phyloP scores from a whole-genome alignment of 179 eudicot genomes.

The Spergularia azorica region DNA sequence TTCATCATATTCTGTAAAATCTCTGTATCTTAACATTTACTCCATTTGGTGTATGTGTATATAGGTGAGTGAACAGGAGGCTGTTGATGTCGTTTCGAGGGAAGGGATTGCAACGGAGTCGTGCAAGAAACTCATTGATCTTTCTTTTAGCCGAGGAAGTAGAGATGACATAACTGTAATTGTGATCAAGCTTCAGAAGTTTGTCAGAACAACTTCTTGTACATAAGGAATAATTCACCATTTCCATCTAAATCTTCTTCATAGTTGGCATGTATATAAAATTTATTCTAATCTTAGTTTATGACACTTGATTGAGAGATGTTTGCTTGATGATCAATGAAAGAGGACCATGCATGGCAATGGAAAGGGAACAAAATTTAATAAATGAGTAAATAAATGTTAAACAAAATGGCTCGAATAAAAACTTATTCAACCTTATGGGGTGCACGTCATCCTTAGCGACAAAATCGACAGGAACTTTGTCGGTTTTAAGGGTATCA shows the following conservation, averaged over 20 bases:
- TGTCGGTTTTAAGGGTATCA: no score
- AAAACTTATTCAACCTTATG: no score
- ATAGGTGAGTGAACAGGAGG: constrained; percentile 53
- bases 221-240: not conserved
- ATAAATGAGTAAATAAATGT: not conserved
- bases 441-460: no score
- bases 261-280: constrained; percentile 12
- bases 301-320: not conserved
- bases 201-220: constrained; percentile 9
- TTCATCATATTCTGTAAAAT: not conserved
- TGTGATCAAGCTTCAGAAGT: constrained; percentile 43
- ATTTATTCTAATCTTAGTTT: not conserved
- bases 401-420: no score
- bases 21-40: not conserved
- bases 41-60: not conserved
- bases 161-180: constrained; percentile 53
- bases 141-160: constrained; percentile 47
- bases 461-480: no score
- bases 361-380: not conserved
- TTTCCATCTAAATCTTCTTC: not conserved
- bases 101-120: constrained; percentile 33
- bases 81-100: constrained; percentile 41
- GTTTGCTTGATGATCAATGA: constrained; percentile 2
- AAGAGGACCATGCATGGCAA: not conserved
- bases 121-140: constrained; percentile 50